A percentile compares a stretch with the other conserved stretches of the same genome.
Conservation (phyloP, 345 rosid species). For the Eucalyptus globulus region DNA sequence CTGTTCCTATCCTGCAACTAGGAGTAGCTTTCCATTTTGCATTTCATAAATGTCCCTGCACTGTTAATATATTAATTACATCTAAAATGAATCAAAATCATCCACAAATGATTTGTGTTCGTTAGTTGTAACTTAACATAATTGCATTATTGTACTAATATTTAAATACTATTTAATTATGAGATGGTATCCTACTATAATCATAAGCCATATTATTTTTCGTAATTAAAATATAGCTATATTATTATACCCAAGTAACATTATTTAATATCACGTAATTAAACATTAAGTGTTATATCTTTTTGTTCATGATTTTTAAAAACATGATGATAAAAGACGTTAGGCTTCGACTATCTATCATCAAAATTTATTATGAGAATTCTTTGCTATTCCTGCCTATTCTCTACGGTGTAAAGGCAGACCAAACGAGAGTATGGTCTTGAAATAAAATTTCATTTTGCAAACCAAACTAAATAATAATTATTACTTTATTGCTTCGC, state of each 20-base stretch:
- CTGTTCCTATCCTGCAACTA: not conserved
- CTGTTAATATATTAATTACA: not conserved
- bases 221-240: not conserved
- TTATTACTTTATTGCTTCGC: not conserved
- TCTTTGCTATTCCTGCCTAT: not conserved
- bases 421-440: not conserved
- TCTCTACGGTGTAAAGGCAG: not conserved
- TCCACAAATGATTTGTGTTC: not conserved
- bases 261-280: not conserved
- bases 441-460: not conserved
- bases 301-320: not conserved
- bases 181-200: not conserved
- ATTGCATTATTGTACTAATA: not conserved
- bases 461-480: not conserved
- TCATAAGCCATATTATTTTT: not conserved
- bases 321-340: not conserved
- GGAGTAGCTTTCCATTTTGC: not conserved
- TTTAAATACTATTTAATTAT: not conserved
- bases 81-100: not conserved
- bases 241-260: not conserved
- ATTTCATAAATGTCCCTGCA: not conserved
- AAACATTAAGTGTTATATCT: not conserved
- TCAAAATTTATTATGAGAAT: not conserved
- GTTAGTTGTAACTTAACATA: not conserved
- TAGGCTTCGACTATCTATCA: not conserved